These are phyloP conservation scores for Verticillium alfalfae DNA, from an alignment of 2,329 filamentous ascomycete species.

Conservation along the genomic window DNA sequence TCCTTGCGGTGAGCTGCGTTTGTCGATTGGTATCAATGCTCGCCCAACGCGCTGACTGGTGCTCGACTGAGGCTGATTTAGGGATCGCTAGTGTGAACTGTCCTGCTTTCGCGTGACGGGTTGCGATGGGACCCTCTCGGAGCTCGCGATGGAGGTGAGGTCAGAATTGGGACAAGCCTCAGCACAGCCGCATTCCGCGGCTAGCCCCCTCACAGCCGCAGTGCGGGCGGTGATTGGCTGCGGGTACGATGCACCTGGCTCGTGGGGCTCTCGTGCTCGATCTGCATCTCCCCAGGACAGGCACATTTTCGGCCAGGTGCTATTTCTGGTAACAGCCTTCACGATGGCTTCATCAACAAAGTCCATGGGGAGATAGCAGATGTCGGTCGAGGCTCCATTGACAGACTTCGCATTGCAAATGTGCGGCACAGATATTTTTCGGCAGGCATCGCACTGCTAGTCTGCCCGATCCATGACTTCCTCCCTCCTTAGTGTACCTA, in stretches of 20 bases:
- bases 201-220: background rate
- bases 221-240: background rate
- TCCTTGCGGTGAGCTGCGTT: background rate
- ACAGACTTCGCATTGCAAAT: background rate
- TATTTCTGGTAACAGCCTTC: background rate
- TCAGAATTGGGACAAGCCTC: conserved; percentile 1
- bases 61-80: background rate
- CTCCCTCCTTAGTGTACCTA: no score
- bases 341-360: background rate
- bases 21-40: background rate
- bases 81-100: background rate
- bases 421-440: no score
- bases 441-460: no score
- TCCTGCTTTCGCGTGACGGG: background rate
- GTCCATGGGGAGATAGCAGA: background rate
- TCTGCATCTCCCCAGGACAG: background rate
- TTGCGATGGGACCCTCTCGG: background rate
- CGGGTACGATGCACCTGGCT: background rate
- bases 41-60: background rate
- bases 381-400: background rate
- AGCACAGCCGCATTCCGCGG: conserved; percentile 1
- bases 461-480: no score
- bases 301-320: background rate
- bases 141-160: conserved; percentile 3
- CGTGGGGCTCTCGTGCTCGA: background rate